Percentiles rank a stretch among this genome's conserved stretches.
Evolutionary conservation across 352 stramenopile species (phyloP).

Genomic region (Phytophthora hybrid): DNA sequence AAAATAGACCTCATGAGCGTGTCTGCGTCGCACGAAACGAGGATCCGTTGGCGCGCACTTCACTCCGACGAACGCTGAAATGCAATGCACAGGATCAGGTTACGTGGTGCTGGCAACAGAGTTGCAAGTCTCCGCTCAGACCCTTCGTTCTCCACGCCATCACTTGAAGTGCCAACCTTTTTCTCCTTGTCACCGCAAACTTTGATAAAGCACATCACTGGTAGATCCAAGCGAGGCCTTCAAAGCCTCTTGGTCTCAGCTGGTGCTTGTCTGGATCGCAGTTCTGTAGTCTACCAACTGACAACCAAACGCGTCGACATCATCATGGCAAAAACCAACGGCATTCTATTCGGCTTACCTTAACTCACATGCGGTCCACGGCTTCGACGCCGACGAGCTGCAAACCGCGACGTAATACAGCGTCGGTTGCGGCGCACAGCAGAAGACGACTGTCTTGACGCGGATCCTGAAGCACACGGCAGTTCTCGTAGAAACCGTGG

Average conservation of each 20-base stretch:
- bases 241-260: too few species aligned
- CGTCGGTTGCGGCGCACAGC: slow-evolving; percentile 79
- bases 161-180: too few species aligned
- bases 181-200: too few species aligned
- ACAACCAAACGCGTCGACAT: too few species aligned
- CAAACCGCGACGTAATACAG: slow-evolving; percentile 70
- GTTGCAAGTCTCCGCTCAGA: neutral
- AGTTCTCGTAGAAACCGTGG: slow-evolving; percentile 86
- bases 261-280: too few species aligned
- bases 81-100: too few species aligned
- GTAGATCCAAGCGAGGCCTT: too few species aligned
- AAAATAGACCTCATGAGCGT: neutral
- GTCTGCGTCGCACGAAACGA: neutral
- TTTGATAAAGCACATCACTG: too few species aligned
- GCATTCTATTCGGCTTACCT: slow-evolving; percentile 38
- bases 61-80: neutral
- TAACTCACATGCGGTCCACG: slow-evolving; percentile 74
- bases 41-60: neutral
- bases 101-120: neutral
- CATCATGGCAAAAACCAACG: neutral
- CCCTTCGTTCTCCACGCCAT: too few species aligned
- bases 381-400: slow-evolving; percentile 74
- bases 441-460: slow-evolving; percentile 73
- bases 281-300: too few species aligned
- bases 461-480: slow-evolving; percentile 71